Conservation (phyloP, 345 rosid species). For the Garcia nutans region DNA sequence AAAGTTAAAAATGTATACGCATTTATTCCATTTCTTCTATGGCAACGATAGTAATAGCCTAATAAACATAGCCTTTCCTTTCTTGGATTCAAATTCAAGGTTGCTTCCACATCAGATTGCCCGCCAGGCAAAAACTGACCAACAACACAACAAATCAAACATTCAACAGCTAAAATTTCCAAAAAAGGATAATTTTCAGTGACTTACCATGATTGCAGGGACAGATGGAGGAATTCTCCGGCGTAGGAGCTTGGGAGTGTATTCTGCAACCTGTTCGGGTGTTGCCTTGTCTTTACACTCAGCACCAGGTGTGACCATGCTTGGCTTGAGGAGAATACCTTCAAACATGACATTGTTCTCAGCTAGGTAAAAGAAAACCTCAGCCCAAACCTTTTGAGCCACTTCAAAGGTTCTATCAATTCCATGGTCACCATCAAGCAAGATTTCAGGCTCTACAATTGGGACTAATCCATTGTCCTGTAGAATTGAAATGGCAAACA, state of each 20-base stretch:
- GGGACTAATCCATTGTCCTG: slow-evolving; percentile 63
- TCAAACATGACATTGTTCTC: slow-evolving; percentile 91
- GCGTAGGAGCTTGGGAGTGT: slow-evolving; percentile 90
- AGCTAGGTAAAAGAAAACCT: slow-evolving; percentile 92
- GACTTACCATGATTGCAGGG: slow-evolving; percentile 90
- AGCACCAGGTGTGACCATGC: slow-evolving; percentile 98
- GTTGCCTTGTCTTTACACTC: slow-evolving; percentile 78
- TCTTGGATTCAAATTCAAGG: slow-evolving; percentile 87
- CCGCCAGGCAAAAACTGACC: slow-evolving; percentile 96
- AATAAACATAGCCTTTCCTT: slow-evolving; percentile 85
- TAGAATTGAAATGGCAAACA: too few relatives aligned
- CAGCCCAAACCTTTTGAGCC: slow-evolving; percentile 92
- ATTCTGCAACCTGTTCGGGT: slow-evolving; percentile 73
- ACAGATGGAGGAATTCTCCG: slow-evolving; percentile 85
- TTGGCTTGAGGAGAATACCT: slow-evolving; percentile 94
- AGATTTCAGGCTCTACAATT: slow-evolving; percentile 94
- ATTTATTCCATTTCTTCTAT: not conserved
- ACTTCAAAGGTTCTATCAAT: slow-evolving; percentile 91
- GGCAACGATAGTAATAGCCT: slow-evolving; percentile 13
- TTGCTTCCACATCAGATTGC: slow-evolving; percentile 97
- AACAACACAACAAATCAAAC: not conserved
- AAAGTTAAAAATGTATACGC: not conserved
- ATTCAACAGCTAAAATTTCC: too few relatives aligned
- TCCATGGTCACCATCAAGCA: slow-evolving; percentile 91
- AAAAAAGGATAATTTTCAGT: too few relatives aligned